Evolutionary conservation across 2,329 filamentous ascomycete species (phyloP), one percentile per base, ranked within the genome.

Genomic region (Xylaria sp.): DNA sequence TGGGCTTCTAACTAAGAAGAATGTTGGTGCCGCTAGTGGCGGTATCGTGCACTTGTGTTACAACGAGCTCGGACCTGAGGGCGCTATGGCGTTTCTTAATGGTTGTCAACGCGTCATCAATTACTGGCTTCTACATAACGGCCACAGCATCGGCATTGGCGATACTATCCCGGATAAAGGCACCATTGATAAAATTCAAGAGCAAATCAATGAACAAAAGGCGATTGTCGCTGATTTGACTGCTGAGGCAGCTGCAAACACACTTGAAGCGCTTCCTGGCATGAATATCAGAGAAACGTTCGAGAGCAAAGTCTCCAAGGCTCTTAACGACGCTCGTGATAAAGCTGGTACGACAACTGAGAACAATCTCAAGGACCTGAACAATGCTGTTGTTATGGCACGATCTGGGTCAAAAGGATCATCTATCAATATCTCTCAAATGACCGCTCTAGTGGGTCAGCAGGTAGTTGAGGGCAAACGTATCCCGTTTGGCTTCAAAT

Each of bases 271-370:
- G n/a, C 84, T 96, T 63, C 96, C 96, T 51, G 96, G 96, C 88
- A 98, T 99, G 94, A 99, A 97, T 73, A 92, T 99, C 69, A 92
- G 97, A 85, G 94, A 97, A 78, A 98, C 96, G 0, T 99, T 99
- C 78, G 96, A 99, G 82, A 97, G 92, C 83, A 95, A 97, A 83
- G 96, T 98, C 40, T 97, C 95, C 57, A 94, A 94, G 81, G 93
- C 93, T 65, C 85, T 99, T 63, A 98, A 99, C 83, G 93, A 92
- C 72, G 95, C 95, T 78, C 95, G 95, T 92, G 96, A 99, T 79
- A 92, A 94, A 80, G 96, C 96, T 78, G 96, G 96, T 90, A 95
- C 92, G 25, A 92, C 91, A 60, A 97, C 96, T 0, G 93, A 97
- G 81, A 91, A 93, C 82, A 94, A 92, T 85, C 84, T 99, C 79